These are phyloP conservation scores for Sugiyamaella smithiae DNA, from an alignment of 805 yeast genomes.

Conservation along the genomic window DNA sequence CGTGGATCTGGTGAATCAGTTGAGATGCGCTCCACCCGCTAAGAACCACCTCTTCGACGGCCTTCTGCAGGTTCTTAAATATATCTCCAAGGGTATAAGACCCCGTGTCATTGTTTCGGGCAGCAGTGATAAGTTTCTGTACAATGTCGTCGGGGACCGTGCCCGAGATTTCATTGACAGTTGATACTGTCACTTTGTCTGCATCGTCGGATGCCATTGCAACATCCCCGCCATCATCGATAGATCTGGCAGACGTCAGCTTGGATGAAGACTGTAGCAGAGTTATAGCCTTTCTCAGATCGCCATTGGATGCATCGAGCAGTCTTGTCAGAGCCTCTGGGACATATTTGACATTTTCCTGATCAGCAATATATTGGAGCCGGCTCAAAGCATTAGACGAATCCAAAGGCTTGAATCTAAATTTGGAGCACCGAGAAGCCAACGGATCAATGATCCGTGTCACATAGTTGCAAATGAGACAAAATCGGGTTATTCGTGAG, in stretches of 20 bases:
- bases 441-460: slow-evolving; percentile 95
- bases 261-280: slow-evolving; percentile 2
- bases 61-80: slow-evolving; percentile 27
- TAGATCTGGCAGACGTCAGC: slow-evolving; percentile 33
- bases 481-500: slow-evolving; percentile 86
- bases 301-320: slow-evolving; percentile 78
- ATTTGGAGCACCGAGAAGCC: slow-evolving; percentile 94
- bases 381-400: slow-evolving; percentile 66
- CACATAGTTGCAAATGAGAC: slow-evolving; percentile 92
- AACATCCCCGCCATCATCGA: slow-evolving; percentile 34
- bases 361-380: slow-evolving; percentile 55
- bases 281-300: slow-evolving; percentile 64
- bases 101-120: slow-evolving; percentile 29
- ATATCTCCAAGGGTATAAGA: slow-evolving; percentile 25
- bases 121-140: slow-evolving; percentile 38
- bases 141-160: slow-evolving; percentile 56
- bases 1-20: slow-evolving; percentile 68
- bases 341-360: slow-evolving; percentile 46
- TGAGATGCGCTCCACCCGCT: slow-evolving; percentile 83
- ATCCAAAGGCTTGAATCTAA: slow-evolving; percentile 80
- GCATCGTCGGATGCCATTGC: slow-evolving; percentile 33
- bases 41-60: slow-evolving; percentile 51
- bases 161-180: slow-evolving; percentile 74
- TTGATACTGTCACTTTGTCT: slow-evolving; percentile 40
- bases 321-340: slow-evolving; percentile 59